A percentile compares a stretch with the other conserved stretches of the same genome.
These are phyloP conservation scores for Batrachochytrium dendrobatidis DNA, from an alignment of 371 early-diverging fungal genomes.

Conservation along the genomic window DNA sequence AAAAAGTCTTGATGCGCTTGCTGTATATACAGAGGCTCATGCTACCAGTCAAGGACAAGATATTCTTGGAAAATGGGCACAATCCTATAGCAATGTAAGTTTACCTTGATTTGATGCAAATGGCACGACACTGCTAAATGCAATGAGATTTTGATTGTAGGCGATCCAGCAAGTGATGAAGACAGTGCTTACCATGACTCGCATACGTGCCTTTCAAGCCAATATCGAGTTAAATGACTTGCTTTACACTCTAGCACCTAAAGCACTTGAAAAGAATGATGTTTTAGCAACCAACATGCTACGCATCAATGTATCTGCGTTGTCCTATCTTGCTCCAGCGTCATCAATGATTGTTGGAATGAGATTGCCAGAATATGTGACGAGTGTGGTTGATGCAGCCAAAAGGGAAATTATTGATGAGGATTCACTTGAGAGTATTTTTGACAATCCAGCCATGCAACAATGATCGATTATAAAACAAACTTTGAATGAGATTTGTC, in stretches of 20 bases:
- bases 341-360: not conserved
- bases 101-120: not conserved
- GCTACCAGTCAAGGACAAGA: not conserved
- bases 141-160: not conserved
- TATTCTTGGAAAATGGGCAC: not conserved
- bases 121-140: not conserved
- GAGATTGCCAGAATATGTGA: not conserved
- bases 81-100: not conserved
- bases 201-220: not conserved
- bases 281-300: not conserved
- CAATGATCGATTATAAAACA: too few species aligned
- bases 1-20: conserved; percentile 42
- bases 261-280: not conserved
- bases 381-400: not conserved
- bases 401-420: not conserved
- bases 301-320: not conserved
- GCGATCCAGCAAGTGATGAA: not conserved
- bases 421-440: not conserved
- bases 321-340: not conserved
- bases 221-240: not conserved
- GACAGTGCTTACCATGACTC: not conserved
- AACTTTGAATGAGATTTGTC: too few species aligned
- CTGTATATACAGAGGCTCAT: conserved; percentile 5
- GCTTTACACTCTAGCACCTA: not conserved
- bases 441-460: not conserved